phyloP scores from a whole-genome alignment of 345 rosid species.

The Rubroshorea leprosula region DNA sequence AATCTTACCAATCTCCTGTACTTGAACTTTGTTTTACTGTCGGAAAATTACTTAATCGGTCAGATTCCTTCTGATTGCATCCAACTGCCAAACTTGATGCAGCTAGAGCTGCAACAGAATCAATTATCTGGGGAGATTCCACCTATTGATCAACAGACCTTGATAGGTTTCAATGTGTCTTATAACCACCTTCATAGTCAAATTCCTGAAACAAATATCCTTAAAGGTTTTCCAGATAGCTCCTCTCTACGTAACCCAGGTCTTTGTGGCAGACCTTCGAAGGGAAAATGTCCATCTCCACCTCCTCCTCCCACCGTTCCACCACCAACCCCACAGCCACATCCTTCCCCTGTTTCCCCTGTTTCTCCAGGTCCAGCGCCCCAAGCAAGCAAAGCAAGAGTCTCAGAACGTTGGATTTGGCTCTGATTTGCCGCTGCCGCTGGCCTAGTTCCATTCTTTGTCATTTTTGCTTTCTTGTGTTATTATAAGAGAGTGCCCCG shows the following conservation, averaged over 20 bases:
- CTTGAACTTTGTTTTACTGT: slow-evolving; percentile 30
- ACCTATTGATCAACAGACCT: slow-evolving; percentile 32
- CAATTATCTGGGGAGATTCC: slow-evolving; percentile 36
- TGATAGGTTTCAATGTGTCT: slow-evolving; percentile 43
- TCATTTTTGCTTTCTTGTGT: slow-evolving; percentile 25
- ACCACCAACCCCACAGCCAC: neutral
- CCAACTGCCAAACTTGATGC: slow-evolving; percentile 24
- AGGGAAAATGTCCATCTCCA: slow-evolving; percentile 20
- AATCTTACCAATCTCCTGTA: slow-evolving; percentile 24
- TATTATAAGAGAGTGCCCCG: slow-evolving; percentile 17
- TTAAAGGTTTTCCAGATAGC: slow-evolving; percentile 29
- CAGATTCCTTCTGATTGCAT: slow-evolving; percentile 31
- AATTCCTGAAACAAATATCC: slow-evolving; percentile 33
- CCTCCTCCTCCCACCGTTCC: slow-evolving; percentile 6
- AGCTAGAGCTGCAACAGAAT: slow-evolving; percentile 42
- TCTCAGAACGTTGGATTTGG: slow-evolving; percentile 20
- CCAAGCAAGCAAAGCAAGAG: neutral
- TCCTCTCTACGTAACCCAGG: slow-evolving; percentile 32
- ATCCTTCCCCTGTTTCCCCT: neutral
- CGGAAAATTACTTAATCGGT: slow-evolving; percentile 36
- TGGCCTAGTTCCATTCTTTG: slow-evolving; percentile 23
- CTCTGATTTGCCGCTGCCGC: slow-evolving; percentile 28
- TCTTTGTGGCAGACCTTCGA: slow-evolving; percentile 46
- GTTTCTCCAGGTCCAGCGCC: slow-evolving; percentile 6
- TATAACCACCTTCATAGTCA: slow-evolving; percentile 37